Percentiles rank a stretch among this genome's conserved stretches.
phyloP scores from a whole-genome alignment of 2,329 filamentous ascomycete species.

The Lasiodiplodia gonubiensis region DNA sequence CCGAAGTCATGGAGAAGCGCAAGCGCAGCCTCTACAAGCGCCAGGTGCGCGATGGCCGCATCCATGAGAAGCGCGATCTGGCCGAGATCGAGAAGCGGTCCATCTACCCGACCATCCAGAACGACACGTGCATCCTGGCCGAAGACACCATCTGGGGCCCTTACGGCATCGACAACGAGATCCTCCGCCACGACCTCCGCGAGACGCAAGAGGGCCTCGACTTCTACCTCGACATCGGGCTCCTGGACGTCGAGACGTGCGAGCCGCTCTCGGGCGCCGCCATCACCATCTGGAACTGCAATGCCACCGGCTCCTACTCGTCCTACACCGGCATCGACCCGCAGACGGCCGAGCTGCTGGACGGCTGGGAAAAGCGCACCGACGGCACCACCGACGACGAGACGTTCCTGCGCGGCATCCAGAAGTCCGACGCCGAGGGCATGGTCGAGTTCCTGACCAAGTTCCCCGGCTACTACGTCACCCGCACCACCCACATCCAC shows the following conservation, averaged over 20 bases:
- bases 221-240: slow-evolving; percentile 58
- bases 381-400: slow-evolving; percentile 42
- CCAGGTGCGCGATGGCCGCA: slow-evolving; percentile 8
- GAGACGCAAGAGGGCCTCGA: slow-evolving; percentile 57
- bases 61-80: slow-evolving; percentile 11
- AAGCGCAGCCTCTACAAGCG: slow-evolving; percentile 14
- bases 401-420: slow-evolving; percentile 57
- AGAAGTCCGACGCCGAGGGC: slow-evolving; percentile 53
- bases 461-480: slow-evolving; percentile 54
- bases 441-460: slow-evolving; percentile 57
- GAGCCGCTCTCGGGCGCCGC: slow-evolving; percentile 55
- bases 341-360: slow-evolving; percentile 33
- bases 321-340: slow-evolving; percentile 44
- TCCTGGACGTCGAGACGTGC: slow-evolving; percentile 62
- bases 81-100: slow-evolving; percentile 5
- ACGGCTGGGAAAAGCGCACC: slow-evolving; percentile 26
- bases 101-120: slow-evolving; percentile 30
- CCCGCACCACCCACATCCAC: slow-evolving; percentile 49
- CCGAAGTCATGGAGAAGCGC: slow-evolving; percentile 7
- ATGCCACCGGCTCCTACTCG: slow-evolving; percentile 49
- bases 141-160: slow-evolving; percentile 38
- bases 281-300: slow-evolving; percentile 51
- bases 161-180: slow-evolving; percentile 56
- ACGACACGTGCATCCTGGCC: slow-evolving; percentile 42
- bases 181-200: slow-evolving; percentile 55